phyloP scores from a whole-genome alignment of 257 asterid species.

The Capsicum pubescens region DNA sequence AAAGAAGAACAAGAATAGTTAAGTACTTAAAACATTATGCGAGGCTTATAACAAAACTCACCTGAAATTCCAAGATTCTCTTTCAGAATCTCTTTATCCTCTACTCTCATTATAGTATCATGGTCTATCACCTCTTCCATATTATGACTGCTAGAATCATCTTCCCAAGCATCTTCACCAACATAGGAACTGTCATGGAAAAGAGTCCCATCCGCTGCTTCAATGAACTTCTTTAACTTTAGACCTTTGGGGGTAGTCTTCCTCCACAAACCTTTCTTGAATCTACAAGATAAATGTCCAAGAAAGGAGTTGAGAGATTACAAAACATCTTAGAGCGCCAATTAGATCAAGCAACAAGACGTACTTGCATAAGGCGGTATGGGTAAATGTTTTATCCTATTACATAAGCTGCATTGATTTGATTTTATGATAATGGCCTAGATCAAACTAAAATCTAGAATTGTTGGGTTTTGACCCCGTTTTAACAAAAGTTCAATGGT shows the following conservation, averaged over 20 bases:
- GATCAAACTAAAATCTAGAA: constrained; percentile 9
- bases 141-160: constrained; percentile 57
- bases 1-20: not conserved
- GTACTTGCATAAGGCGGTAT: not conserved
- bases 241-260: constrained; percentile 88
- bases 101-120: constrained; percentile 52
- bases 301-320: constrained; percentile 1
- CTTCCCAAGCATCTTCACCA: constrained; percentile 98
- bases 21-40: constrained; percentile 22
- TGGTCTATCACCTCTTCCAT: constrained; percentile 61
- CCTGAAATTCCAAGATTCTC: constrained; percentile 85
- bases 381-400: constrained; percentile 14
- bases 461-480: not conserved
- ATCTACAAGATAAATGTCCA: constrained; percentile 46
- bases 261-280: constrained; percentile 92
- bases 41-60: constrained; percentile 31
- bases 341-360: constrained; percentile 6
- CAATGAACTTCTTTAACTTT: constrained; percentile 82
- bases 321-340: not conserved
- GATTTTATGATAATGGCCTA: not conserved
- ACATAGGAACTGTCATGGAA: constrained; percentile 83
- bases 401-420: not conserved
- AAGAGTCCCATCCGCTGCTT: constrained; percentile 85
- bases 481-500: not conserved
- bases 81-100: constrained; percentile 63